Percentiles rank a stretch among this genome's conserved stretches.
phyloP scores from a whole-genome alignment of 2,329 filamentous ascomycete genomes.

The Alternaria atra region DNA sequence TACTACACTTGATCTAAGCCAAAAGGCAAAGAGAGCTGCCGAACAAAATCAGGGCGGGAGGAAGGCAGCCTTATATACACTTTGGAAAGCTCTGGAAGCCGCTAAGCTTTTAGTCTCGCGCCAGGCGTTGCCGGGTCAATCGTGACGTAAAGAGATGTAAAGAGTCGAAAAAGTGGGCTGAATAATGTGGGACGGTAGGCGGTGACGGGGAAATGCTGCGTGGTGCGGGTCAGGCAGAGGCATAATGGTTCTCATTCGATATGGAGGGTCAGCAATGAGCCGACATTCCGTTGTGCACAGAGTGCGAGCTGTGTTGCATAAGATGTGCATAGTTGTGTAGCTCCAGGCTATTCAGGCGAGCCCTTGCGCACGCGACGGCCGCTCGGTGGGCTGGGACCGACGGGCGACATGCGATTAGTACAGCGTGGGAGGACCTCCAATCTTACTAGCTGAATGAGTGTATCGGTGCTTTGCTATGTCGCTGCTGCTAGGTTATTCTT shows the following conservation, averaged over 20 bases:
- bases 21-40: conserved; percentile 28
- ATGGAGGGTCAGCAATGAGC: background rate
- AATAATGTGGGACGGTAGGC: background rate
- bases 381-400: background rate
- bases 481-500: background rate
- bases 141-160: background rate
- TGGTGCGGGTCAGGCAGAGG: background rate
- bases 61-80: conserved; percentile 5
- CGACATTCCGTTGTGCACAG: background rate
- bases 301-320: background rate
- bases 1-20: conserved; percentile 59
- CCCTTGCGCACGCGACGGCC: background rate
- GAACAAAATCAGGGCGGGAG: conserved; percentile 10
- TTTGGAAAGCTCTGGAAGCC: background rate
- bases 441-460: background rate
- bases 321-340: background rate
- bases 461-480: background rate
- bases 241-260: background rate
- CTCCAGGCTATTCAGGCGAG: background rate
- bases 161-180: background rate
- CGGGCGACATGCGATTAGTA: too few species aligned
- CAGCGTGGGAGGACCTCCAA: background rate
- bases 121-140: conserved; percentile 1
- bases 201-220: background rate
- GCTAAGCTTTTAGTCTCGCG: background rate